A percentile compares a stretch with the other conserved stretches of the same genome.
Evolutionary conservation across 345 rosid genomes (phyloP).

Genomic region (Jatropha curcas): DNA sequence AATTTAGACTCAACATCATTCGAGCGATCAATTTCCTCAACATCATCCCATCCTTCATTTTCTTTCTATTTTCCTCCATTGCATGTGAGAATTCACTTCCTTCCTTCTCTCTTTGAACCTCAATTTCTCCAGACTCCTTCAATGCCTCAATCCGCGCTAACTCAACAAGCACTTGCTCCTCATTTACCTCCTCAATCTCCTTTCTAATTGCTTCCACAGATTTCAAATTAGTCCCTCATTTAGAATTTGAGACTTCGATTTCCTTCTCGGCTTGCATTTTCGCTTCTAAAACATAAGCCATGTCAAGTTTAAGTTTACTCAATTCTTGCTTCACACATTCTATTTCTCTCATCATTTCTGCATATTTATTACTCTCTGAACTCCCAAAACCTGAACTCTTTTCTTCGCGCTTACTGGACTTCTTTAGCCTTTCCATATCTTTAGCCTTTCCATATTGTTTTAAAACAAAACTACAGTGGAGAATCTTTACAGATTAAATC

Average conservation of each 20-base stretch:
- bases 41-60: slow-evolving; percentile 33
- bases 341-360: slow-evolving; percentile 49
- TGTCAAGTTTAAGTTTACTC: slow-evolving; percentile 71
- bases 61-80: slow-evolving; percentile 37
- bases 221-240: slow-evolving; percentile 30
- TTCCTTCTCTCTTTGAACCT: slow-evolving; percentile 50
- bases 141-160: slow-evolving; percentile 77
- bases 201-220: slow-evolving; percentile 48
- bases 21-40: slow-evolving; percentile 49
- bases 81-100: slow-evolving; percentile 31
- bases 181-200: slow-evolving; percentile 69
- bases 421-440: slow-evolving; percentile 31
- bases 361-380: slow-evolving; percentile 27
- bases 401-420: slow-evolving; percentile 21
- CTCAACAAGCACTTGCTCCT: slow-evolving; percentile 79
- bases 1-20: slow-evolving; percentile 56
- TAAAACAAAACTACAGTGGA: too few species aligned
- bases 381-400: slow-evolving; percentile 19
- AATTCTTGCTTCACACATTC: slow-evolving; percentile 63
- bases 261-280: slow-evolving; percentile 58
- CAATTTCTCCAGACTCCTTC: slow-evolving; percentile 58
- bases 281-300: slow-evolving; percentile 58
- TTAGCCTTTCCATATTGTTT: too few species aligned
- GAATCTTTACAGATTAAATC: too few species aligned
- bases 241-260: slow-evolving; percentile 30